phyloP scores from a whole-genome alignment of 176 grass and related monocot genomes.

The Zizania latifolia region DNA sequence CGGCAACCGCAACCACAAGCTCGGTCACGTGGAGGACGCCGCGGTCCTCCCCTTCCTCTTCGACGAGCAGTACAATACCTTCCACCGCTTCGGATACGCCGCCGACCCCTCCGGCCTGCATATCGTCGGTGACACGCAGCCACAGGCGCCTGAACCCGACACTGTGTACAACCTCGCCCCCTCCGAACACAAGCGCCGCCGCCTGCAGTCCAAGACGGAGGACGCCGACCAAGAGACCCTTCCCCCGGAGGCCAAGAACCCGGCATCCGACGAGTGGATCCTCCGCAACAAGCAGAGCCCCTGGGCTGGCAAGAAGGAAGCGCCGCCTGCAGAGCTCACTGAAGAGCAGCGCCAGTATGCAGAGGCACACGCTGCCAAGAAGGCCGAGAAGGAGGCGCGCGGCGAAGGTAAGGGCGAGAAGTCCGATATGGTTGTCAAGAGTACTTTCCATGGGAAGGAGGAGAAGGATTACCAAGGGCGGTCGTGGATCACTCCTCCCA shows the following conservation, averaged over 20 bases:
- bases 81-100: slow-evolving; percentile 88
- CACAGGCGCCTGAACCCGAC: slow-evolving; percentile 39
- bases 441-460: slow-evolving; percentile 92
- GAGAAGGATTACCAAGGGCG: slow-evolving; percentile 93
- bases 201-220: slow-evolving; percentile 55
- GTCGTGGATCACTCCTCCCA: slow-evolving; percentile 89
- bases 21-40: slow-evolving; percentile 90
- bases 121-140: slow-evolving; percentile 59
- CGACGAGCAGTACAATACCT: slow-evolving; percentile 98
- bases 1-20: slow-evolving; percentile 93
- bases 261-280: slow-evolving; percentile 78
- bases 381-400: slow-evolving; percentile 91
- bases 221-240: not conserved
- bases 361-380: slow-evolving; percentile 78
- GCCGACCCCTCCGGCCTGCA: slow-evolving; percentile 79
- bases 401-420: slow-evolving; percentile 58
- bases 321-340: slow-evolving; percentile 60
- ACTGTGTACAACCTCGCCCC: slow-evolving; percentile 89
- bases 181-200: slow-evolving; percentile 90
- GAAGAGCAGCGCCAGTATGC: slow-evolving; percentile 95
- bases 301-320: slow-evolving; percentile 87
- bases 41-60: slow-evolving; percentile 86
- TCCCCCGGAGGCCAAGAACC: slow-evolving; percentile 44
- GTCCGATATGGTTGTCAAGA: slow-evolving; percentile 64
- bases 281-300: slow-evolving; percentile 83